These are phyloP conservation scores for Venturia nashicola DNA, from an alignment of 2,329 filamentous ascomycete species.

Conservation along the genomic window DNA sequence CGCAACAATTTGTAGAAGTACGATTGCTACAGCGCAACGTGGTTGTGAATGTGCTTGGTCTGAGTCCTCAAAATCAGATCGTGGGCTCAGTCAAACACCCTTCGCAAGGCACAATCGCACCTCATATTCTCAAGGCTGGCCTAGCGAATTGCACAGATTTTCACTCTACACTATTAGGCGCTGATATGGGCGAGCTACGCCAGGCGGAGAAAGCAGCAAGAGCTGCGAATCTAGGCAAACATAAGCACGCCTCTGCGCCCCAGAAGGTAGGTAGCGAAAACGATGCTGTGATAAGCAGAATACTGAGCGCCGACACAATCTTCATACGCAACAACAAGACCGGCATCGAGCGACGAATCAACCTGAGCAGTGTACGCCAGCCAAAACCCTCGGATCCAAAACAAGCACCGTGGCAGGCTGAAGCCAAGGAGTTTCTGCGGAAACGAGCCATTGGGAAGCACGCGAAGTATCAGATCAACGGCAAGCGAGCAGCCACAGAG, in stretches of 20 bases:
- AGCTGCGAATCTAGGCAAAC: conserved; percentile 62
- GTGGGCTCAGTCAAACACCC: conserved; percentile 80
- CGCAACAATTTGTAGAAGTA: conserved; percentile 74
- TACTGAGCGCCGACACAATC: conserved; percentile 81
- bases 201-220: conserved; percentile 80
- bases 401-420: conserved; percentile 78
- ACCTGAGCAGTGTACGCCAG: conserved; percentile 82
- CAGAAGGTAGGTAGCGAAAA: conserved; percentile 51
- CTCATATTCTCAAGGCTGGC: conserved; percentile 78
- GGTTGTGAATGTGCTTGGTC: conserved; percentile 69
- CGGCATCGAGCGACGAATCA: conserved; percentile 79
- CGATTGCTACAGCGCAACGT: conserved; percentile 78
- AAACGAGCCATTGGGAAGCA: conserved; percentile 95
- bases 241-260: conserved; percentile 57
- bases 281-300: conserved; percentile 74
- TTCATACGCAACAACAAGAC: conserved; percentile 75
- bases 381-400: conserved; percentile 81
- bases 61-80: conserved; percentile 84
- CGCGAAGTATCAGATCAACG: conserved; percentile 78
- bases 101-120: conserved; percentile 73
- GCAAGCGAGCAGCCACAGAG: conserved; percentile 77
- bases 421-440: conserved; percentile 90
- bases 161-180: conserved; percentile 83
- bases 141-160: conserved; percentile 89
- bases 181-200: conserved; percentile 75